Base-by-base conservation (phyloP, 2,329 filamentous ascomycete genomes). In the Sarocladiaceae sp. region DNA sequence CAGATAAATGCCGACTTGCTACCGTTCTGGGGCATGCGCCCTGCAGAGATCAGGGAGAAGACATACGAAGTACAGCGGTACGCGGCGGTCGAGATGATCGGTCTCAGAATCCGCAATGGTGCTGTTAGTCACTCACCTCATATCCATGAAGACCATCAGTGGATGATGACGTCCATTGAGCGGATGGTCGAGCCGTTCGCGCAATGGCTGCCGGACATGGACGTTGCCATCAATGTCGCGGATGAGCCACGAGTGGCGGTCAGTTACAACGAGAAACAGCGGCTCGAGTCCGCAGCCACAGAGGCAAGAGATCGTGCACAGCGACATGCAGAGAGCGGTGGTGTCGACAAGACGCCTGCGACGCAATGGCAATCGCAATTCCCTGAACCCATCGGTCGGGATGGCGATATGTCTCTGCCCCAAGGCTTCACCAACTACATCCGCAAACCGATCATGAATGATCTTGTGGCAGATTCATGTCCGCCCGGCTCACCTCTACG, bases 201-300 rank as follows among this genome's bases (percentile, higher is more conserved):
- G 2, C 67, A 85, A 56, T 82, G 86, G 63, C 71, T 94, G 20
- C 88, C 88, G 1, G 82, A 90, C 57, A 89, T 93, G 86, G 86
- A 90, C 57, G 68, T 94, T 29, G 84, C 86, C 0, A 86, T 93
- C 69, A 94, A 94, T 64, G 75, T 86, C 12, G 76, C 88, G 68
- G 82, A 85, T 59, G 80, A 84, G 60, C 81, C 80, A 50, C 71
- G 81, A 20, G 61, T 86, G 31, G 73, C 83, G 11, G 75, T 80
- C 7, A 74, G 79, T 11, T 83, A 75, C 71, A 78, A 83, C 56
- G 72, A 78, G 6, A 76, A 84, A 53, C 66, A 76, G 26, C 65
- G 64, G 7, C 69, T 75, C 46, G 68, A 84, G 60, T 60, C 66
- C 35, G 66, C 72, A 52, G 77, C 77, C 35, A 5, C 81, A 85